A percentile compares a stretch with the other conserved stretches of the same genome.
Conservation (phyloP, 164 flowering plant genomes). For the Kingdonia uniflora region DNA sequence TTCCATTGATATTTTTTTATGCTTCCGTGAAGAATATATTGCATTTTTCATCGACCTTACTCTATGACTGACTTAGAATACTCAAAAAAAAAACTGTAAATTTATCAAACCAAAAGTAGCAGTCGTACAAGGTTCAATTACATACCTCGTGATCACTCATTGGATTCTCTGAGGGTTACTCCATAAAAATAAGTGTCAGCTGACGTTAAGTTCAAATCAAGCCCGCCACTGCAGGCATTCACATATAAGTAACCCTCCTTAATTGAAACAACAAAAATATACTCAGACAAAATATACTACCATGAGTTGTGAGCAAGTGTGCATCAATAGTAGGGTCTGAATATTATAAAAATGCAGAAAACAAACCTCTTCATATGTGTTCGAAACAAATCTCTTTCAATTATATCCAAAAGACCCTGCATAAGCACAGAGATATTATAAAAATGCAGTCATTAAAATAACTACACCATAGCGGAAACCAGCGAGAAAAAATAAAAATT, state of each 20-base stretch:
- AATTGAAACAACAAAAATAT: background rate
- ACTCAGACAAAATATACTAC: constrained; percentile 20
- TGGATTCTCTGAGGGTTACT: constrained; percentile 99
- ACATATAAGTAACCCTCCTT: constrained; percentile 2
- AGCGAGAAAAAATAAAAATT: constrained; percentile 7
- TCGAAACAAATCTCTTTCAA: constrained; percentile 88
- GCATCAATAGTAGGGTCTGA: constrained; percentile 98
- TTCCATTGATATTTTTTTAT: too few relatives aligned
- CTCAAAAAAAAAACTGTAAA: too few relatives aligned
- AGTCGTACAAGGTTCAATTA: too few relatives aligned
- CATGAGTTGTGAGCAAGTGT: constrained; percentile 92
- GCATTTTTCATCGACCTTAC: too few relatives aligned
- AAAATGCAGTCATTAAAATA: background rate
- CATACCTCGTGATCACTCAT: constrained; percentile 97
- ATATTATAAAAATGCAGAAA: constrained; percentile 40
- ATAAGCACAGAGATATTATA: constrained; percentile 9
- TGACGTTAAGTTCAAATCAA: constrained; percentile 93
- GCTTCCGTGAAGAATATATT: too few relatives aligned
- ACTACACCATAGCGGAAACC: background rate
- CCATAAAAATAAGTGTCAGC: constrained; percentile 98
- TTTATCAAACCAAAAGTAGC: too few relatives aligned
- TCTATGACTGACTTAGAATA: too few relatives aligned
- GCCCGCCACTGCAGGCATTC: constrained; percentile 85
- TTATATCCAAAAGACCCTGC: constrained; percentile 89
- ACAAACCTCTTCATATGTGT: constrained; percentile 73